Evolutionary conservation across 2,329 filamentous ascomycete genomes (phyloP), one percentile per base, ranked within the genome.

Genomic region (Ascochyta koolunga): DNA sequence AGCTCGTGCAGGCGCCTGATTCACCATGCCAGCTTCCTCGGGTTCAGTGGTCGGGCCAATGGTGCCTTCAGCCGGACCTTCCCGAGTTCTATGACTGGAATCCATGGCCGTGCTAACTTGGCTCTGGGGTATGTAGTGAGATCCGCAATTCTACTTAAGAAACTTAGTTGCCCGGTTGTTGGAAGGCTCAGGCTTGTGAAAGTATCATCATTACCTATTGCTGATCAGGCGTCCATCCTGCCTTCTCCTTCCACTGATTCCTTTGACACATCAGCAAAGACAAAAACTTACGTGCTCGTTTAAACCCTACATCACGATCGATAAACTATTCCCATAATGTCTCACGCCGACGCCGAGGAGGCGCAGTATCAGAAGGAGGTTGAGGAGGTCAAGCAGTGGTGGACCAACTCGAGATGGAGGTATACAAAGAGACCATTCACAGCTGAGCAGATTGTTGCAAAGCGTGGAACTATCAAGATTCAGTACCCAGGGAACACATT

Each of bases 401-500:
- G 95, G 95, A 83, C 82, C 47, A 90, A 96, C 68, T 86, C 91
- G 52, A 85, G 95, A 82, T 99, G 95, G 95, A 85, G 90, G 74
- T 86, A 91, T 78, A 99, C 95, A 67, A 93, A 90, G 80, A 85
- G 95, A 54, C 88, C 95, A 21, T 99, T 95, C 76, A 96, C 93
- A 4, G 92, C 95, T 27, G 95, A 98, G 82, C 90, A 96, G 79
- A 98, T 99, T 71, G 95, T 96, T 60, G 88, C 90, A 46, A 99
- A 99, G 85, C 84, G 95, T 71, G 95, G 95, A 53, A 93, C 89
- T 70, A 80, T 99, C 68, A 91, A 89, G 78, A 89, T 98, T 67
- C 84, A 96, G 60, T 98, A 98, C 75, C 89, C 95, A 18, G 95
- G 93, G 79, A 96, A 96, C 76, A 80, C 80, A 16, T 88, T 93